Evolutionary conservation across 148 eudicot species (phyloP).

Genomic region (Spergularia marina): DNA sequence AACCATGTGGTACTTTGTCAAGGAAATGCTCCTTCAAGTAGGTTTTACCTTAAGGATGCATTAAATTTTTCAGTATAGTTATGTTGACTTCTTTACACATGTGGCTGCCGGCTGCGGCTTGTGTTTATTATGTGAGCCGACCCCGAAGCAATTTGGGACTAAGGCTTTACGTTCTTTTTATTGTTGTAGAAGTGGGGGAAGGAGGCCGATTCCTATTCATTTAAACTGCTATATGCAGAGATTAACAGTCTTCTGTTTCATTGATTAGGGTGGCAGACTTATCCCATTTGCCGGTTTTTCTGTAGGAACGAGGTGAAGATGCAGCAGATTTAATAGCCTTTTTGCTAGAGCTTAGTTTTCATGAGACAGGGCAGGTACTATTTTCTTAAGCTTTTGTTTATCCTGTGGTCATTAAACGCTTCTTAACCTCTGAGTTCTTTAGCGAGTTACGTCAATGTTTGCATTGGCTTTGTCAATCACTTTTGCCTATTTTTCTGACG

Average conservation of each 20-base stretch:
- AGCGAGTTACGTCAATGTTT: background rate
- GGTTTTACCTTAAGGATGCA: background rate
- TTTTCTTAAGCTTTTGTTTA: background rate
- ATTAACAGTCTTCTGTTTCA: background rate
- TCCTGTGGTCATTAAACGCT: too few species aligned
- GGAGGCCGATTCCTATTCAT: background rate
- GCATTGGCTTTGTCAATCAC: background rate
- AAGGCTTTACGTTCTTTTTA: background rate
- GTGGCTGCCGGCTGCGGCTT: background rate
- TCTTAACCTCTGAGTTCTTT: too few species aligned
- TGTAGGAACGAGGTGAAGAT: conserved; percentile 84
- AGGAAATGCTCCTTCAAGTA: background rate
- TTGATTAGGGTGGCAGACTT: conserved; percentile 10
- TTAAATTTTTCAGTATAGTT: background rate
- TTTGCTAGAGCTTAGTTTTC: conserved; percentile 95
- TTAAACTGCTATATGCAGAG: background rate
- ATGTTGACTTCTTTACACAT: background rate
- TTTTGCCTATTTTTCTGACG: background rate
- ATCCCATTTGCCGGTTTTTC: conserved; percentile 26
- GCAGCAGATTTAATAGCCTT: conserved; percentile 85
- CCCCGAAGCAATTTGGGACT: too few species aligned
- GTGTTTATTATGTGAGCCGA: too few species aligned
- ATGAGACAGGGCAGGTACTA: conserved; percentile 90
- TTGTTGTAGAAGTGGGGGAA: background rate
- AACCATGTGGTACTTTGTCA: background rate